These are phyloP conservation scores for Aciculoconidium aculeatum DNA, from an alignment of 805 yeast species.

Conservation along the genomic window DNA sequence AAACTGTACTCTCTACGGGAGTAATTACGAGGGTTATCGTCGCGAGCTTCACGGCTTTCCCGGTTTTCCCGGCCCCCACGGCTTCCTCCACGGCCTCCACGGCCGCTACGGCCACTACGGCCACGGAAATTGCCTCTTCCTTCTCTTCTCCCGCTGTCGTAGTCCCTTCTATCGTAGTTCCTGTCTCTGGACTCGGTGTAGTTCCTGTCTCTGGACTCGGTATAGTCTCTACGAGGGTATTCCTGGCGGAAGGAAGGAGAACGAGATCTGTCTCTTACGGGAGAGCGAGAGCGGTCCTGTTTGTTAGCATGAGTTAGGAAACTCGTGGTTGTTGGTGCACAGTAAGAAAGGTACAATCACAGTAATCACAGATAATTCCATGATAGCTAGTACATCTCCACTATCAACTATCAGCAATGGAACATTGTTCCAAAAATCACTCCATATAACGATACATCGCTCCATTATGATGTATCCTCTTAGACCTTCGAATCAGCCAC, in stretches of 20 bases:
- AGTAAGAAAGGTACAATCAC: too few relatives aligned
- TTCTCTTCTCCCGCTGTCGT: slow-evolving; percentile 15
- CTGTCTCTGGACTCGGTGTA: slow-evolving; percentile 9
- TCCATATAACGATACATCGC: too few relatives aligned
- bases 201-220: slow-evolving; percentile 9
- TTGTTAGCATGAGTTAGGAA: slow-evolving; percentile 8
- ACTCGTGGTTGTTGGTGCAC: too few relatives aligned
- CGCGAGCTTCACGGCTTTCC: slow-evolving; percentile 11
- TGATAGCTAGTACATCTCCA: too few relatives aligned
- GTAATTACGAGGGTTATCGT: slow-evolving; percentile 3
- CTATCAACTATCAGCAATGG: too few relatives aligned
- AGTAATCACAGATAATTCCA: too few relatives aligned
- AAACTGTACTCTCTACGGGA: slow-evolving; percentile 16
- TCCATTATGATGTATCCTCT: too few relatives aligned
- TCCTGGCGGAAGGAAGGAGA: slow-evolving; percentile 28
- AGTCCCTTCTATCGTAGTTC: slow-evolving; percentile 11
- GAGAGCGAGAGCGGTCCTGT: slow-evolving; percentile 24
- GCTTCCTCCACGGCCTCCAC: slow-evolving; percentile 7
- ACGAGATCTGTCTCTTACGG: slow-evolving; percentile 25
- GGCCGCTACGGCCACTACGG: slow-evolving; percentile 16
- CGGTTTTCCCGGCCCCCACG: slow-evolving; percentile 11
- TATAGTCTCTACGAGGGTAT: slow-evolving; percentile 25
- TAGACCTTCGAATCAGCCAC: too few relatives aligned
- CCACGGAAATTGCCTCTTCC: slow-evolving; percentile 12
- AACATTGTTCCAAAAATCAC: too few relatives aligned